Evolutionary conservation across 2,329 filamentous ascomycete species (phyloP).

Genomic region (Aspergillus fructus): DNA sequence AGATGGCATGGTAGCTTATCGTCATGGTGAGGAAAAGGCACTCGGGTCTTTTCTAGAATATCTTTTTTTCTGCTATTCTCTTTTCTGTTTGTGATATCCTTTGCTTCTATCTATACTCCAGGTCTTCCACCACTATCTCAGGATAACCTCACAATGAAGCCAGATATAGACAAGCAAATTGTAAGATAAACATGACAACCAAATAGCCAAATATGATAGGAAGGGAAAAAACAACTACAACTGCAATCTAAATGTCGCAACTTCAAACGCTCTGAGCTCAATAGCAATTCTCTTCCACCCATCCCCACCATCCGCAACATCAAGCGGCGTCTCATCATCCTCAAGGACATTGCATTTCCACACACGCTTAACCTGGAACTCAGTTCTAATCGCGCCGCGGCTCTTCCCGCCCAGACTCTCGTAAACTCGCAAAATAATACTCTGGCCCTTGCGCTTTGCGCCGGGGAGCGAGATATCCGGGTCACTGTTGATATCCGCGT

Average conservation of each 20-base stretch:
- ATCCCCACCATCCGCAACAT: constrained; percentile 38
- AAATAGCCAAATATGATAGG: not conserved
- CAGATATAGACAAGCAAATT: not conserved
- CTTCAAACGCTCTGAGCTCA: constrained; percentile 76
- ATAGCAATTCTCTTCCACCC: constrained; percentile 55
- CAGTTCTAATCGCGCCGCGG: constrained; percentile 67
- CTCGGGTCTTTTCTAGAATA: not conserved
- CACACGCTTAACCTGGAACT: constrained; percentile 70
- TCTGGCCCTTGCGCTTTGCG: constrained; percentile 63
- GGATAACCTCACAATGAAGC: not conserved
- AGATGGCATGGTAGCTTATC: not conserved
- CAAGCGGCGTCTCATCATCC: constrained; percentile 72
- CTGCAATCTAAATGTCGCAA: constrained; percentile 73
- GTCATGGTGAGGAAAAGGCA: not conserved
- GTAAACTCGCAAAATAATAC: constrained; percentile 81
- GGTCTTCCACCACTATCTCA: not conserved
- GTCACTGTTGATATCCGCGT: constrained; percentile 64
- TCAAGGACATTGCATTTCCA: constrained; percentile 86
- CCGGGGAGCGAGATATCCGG: constrained; percentile 52
- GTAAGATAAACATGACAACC: not conserved
- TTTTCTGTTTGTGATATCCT: not conserved
- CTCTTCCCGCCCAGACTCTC: constrained; percentile 83
- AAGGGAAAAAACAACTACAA: constrained; percentile 33
- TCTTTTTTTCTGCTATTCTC: not conserved
- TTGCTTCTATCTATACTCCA: not conserved